Evolutionary conservation across 257 asterid species (phyloP), one percentile per base, ranked within the genome.

Genomic region (Linaria vulgaris): DNA sequence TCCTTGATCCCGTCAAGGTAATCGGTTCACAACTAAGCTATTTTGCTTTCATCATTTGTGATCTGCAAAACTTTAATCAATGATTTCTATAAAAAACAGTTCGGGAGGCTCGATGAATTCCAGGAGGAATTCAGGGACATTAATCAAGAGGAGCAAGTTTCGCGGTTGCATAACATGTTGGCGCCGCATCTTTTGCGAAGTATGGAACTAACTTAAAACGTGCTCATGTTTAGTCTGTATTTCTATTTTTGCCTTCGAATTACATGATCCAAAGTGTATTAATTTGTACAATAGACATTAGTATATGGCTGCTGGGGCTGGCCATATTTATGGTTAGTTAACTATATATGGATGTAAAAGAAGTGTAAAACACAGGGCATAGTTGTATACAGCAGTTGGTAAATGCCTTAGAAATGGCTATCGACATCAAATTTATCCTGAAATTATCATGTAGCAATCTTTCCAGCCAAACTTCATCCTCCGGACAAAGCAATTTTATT

Each of bases 1-100:
- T 94, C 83, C 97, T 94, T 62, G 99, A 94, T 78, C 96, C 99
- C 62, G 99, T 96, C 63, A 94, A 94, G 96, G 97, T 90, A 68
- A 74, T 60, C 21, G 0, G 13, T 20, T 16, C 10, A 1, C 43
- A 57, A 57, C 58, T 63, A 51, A 48, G 24, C 71, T 48, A 48
- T 19, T 30, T 43, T 23, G 39, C 24, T 45, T 73, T 39, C 20
- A n/a, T 52, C 54, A 63, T 45, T 58, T 34, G 53, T 58, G 73
- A 66, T 20, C 8, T 27, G n/a, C 41, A 44, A 57, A 37, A 9
- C n/a, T 45, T 16, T 41, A 20, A 21, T 31, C 19, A 52, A 62
- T 51, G 48, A 41, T 50, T 71, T 34, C 65, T 43, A n/a, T 64
- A 15, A 12, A 46, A 73, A 80, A 68, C 91, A 92, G 99, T 94